These are phyloP conservation scores for Taphrina deformans DNA, from an alignment of 1,139 yeast species.

Conservation along the genomic window DNA sequence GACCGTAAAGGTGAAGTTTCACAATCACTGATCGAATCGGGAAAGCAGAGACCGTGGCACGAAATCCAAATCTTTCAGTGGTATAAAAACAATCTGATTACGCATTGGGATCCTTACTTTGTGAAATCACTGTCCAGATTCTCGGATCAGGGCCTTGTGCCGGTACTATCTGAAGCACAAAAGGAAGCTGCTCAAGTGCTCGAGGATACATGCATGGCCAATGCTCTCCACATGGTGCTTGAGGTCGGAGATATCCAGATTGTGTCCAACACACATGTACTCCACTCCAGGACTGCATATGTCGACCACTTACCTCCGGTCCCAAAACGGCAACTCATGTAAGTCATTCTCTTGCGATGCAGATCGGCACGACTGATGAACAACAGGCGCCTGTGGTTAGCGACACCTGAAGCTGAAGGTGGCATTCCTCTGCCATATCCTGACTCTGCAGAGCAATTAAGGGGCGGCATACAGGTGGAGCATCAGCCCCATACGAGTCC, in stretches of 20 bases:
- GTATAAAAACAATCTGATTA: conserved; percentile 15
- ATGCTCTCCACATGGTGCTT: conserved; percentile 20
- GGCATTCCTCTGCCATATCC: conserved; percentile 26
- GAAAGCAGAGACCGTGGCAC: conserved; percentile 16
- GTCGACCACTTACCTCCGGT: conserved; percentile 13
- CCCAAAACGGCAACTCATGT: conserved; percentile 18
- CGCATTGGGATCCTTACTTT: conserved; percentile 32
- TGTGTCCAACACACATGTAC: conserved; percentile 14
- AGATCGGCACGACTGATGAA: neutral
- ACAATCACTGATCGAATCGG: neutral
- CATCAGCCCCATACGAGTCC: conserved; percentile 23
- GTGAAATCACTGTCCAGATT: conserved; percentile 20
- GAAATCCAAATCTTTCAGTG: conserved; percentile 9
- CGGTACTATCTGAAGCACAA: conserved; percentile 18
- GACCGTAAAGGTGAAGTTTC: conserved; percentile 31
- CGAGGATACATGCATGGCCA: conserved; percentile 20
- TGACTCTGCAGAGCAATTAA: neutral
- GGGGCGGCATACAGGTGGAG: conserved; percentile 29
- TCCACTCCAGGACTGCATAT: conserved; percentile 24
- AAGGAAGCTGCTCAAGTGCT: conserved; percentile 24
- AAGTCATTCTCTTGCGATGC: neutral
- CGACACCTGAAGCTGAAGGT: conserved; percentile 18
- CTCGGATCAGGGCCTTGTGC: conserved; percentile 21
- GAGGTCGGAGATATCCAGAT: conserved; percentile 29
- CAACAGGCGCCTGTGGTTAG: conserved; percentile 15